Evolutionary conservation across 2,329 filamentous ascomycete genomes (phyloP).

Genomic region (Aspergillus felis): DNA sequence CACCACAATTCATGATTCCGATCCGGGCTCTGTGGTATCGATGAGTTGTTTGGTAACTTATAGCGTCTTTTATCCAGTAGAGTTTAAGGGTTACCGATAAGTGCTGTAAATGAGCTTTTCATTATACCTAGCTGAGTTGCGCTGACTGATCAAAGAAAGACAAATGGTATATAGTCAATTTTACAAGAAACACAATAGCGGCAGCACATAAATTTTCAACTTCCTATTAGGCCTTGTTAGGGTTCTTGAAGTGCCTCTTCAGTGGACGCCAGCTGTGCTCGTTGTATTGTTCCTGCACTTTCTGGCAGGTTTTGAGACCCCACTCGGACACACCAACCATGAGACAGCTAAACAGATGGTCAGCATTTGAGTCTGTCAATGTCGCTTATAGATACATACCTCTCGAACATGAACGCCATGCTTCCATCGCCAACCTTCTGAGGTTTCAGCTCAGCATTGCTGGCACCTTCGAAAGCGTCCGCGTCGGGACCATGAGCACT

Average conservation of each 20-base stretch:
- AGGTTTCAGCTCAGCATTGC: constrained; percentile 51
- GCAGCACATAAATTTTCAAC: neutral
- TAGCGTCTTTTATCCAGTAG: neutral
- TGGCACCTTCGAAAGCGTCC: constrained; percentile 54
- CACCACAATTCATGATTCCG: neutral
- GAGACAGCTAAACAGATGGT: constrained; percentile 48
- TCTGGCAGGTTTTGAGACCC: constrained; percentile 66
- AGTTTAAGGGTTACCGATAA: neutral
- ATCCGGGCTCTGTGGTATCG: neutral
- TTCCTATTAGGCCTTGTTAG: constrained; percentile 35
- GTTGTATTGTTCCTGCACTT: constrained; percentile 70
- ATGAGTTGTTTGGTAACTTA: neutral
- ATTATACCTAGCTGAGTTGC: neutral
- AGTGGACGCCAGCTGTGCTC: constrained; percentile 75
- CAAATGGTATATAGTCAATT: neutral
- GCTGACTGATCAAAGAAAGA: neutral
- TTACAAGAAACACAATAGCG: neutral
- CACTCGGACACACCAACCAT: constrained; percentile 72
- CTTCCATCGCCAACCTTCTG: constrained; percentile 56
- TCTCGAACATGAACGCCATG: constrained; percentile 64
- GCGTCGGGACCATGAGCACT: constrained; percentile 62
- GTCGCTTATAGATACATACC: constrained; percentile 22
- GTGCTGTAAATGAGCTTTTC: neutral
- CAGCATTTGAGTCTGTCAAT: constrained; percentile 20
- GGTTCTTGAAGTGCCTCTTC: constrained; percentile 59